Base-by-base conservation (phyloP, 106 monocot genomes). In the Ottelia alismoides region DNA sequence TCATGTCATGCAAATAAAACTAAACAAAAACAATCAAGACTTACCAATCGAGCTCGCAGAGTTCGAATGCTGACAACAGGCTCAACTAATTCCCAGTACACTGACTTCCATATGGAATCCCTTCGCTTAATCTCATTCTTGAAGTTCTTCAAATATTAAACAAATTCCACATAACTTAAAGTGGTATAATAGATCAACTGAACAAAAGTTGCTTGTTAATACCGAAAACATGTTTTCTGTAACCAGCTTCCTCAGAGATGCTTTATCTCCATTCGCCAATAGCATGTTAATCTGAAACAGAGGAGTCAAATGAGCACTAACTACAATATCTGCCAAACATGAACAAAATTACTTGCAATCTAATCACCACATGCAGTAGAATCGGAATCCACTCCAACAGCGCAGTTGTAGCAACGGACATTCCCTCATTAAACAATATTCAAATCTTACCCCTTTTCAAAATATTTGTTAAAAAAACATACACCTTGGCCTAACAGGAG, bases 181-280 rank as follows among this genome's bases (percentile, higher is more conserved):
- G n/a, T n/a, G n/a, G n/a, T n/a, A n/a, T n/a, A n/a, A n/a, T n/a
- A n/a, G n/a, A n/a, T n/a, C n/a, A n/a, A n/a, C n/a, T n/a, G n/a
- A n/a, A n/a, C 0, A 60, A 60, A 35, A 73, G 22, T 10, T 19
- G 40, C 25, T 25, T 28, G 10, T 45, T 20, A 83, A 78, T 77
- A 98, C 98, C 20, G 98, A 98, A 57, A 85, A 90, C 98, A 98
- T 98, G 51, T 82, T 89, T 61, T 85, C 98, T 20, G 98, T 98
- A 27, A 75, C 79, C 18, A 66, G 45, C 71, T 98, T 98, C 46
- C 98, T 82, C 67, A 98, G 71, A 60, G 75, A 63, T 70, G 81
- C 67, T 64, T 69, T 75, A 68, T 85, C 89, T 44, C 98, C 89
- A 26, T 70, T 58, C 45, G 85, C 85, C 66, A 90, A 64, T 44